Evolutionary conservation across 352 stramenopile genomes (phyloP), one percentile per base, ranked within the genome.

Genomic region (Pythium aphanidermatum): DNA sequence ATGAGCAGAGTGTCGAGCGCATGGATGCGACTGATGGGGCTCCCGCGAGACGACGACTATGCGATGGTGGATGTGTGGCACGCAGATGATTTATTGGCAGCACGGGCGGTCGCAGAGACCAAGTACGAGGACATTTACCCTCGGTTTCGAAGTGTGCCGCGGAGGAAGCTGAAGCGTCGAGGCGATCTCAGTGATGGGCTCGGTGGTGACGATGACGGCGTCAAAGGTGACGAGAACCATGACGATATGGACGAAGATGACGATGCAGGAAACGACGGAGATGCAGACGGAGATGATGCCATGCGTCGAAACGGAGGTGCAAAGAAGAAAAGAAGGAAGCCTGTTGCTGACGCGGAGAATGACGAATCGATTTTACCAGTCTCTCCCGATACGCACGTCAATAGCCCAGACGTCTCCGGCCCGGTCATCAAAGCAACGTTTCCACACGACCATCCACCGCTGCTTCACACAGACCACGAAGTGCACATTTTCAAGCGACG

Each of bases 51-150:
- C 1, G 51, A 61, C 1, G 70, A 91, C 32, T 72, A 83, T 33
- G 72, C 74, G 1, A 65, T 91, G 58, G 56, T 91, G 24, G 78
- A 91, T 30, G 78, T 91, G 1, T 91, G 78, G 78, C 78, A 91
- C 47, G 9, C 63, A 2, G 71, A 83, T 14, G 65, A 83, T 27
- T 44, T 44, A 2, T 38, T 91, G 5, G 65, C 70, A 9, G 60
- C 78, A 1, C 69, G 78, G 2, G 68, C 83, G 26, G 39, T 86
- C 24, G 61, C 75, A 0, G 71, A 86, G 21, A 88, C 74, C 27
- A 83, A 78, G 35, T 77, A 83, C 39, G 58, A 38, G 8, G 68
- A 83, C 31, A 69, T 86, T n/a, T 55, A 57, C n/a, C 73, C 78
- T 7, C 62, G 63, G 38, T 86, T 91, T 29, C 69, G 62, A 4